Base-by-base conservation (phyloP, 257 asterid species). In the Plantago major region DNA sequence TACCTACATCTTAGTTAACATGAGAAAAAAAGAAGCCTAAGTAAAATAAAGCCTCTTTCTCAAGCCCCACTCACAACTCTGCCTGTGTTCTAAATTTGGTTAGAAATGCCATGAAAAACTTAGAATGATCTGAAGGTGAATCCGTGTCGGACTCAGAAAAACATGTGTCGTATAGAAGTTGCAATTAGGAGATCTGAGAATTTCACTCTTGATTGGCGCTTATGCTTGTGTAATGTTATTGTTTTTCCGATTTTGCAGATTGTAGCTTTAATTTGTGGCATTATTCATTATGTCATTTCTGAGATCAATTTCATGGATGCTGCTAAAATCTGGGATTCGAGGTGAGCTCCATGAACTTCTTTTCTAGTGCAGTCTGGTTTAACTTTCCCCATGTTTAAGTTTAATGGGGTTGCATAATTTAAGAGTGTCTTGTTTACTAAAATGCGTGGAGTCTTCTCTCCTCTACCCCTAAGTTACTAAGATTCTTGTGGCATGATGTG, bases 211-310 rank as follows among this genome's bases (percentile, higher is more conserved):
- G 19, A 1, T 56, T 18, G 50, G 54, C 43, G 28, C 62, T 26
- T 64, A 45, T 42, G 46, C 62, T 61, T 67, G 17, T 46, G 49
- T 57, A 28, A 63, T 52, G 60, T 46, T 53, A 28, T 47, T 13
- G 57, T 50, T 61, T 62, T 70, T 44, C 75, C 61, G 46, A 51
- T 33, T 75, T 58, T 77, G 70, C 92, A 91, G 98, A 83, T 71
- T 48, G 95, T 91, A 73, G 96, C 98, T 53, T 84, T 84, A 76
- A 74, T 82, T 64, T 88, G 92, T 74, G 93, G 96, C 66, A 15
- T 75, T 73, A 78, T 91, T 71, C 88, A 85, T 74, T 82, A 77
- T 76, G 83, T 77, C 67, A 54, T 88, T 65, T 69, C 81, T 42
- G 70, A 79, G 10, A 48, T 79, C 74, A 73, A 81, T 55, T 68